A percentile compares a stretch with the other conserved stretches of the same genome.
These are phyloP conservation scores for Boletus rufocinnamomeus DNA, from an alignment of 768 basidiomycete genomes.

Conservation along the genomic window DNA sequence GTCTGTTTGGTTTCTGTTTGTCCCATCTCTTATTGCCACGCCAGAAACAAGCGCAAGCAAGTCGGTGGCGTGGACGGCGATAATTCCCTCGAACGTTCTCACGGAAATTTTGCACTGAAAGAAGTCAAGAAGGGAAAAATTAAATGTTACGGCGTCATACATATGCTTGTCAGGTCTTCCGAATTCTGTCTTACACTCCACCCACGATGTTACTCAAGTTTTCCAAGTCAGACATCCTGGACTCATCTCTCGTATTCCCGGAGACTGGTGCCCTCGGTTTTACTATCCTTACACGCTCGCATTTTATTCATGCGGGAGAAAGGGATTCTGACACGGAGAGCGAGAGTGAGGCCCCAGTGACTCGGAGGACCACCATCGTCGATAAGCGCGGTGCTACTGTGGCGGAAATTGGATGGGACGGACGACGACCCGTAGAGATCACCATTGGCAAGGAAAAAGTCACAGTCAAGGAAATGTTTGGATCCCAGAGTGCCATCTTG, in stretches of 20 bases:
- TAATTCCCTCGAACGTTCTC: conserved; percentile 7
- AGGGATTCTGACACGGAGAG: conserved; percentile 34
- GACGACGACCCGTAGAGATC: conserved; percentile 52
- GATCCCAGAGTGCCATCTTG: conserved; percentile 53
- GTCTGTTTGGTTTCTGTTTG: conserved; percentile 36
- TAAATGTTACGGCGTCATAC: not conserved
- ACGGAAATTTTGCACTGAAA: not conserved
- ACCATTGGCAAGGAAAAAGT: conserved; percentile 52
- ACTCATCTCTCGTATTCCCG: conserved; percentile 54
- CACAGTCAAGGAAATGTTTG: conserved; percentile 56
- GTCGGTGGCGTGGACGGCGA: conserved; percentile 17
- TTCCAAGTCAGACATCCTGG: conserved; percentile 57
- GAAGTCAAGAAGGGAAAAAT: conserved; percentile 2
- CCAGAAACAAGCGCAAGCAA: conserved; percentile 31
- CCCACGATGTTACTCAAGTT: conserved; percentile 58
- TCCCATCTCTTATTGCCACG: conserved; percentile 29
- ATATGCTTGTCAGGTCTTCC: not conserved
- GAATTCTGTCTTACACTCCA: not conserved
- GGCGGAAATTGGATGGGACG: conserved; percentile 55
- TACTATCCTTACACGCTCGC: conserved; percentile 47
- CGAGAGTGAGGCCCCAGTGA: conserved; percentile 27
- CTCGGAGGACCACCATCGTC: conserved; percentile 46
- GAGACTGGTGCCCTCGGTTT: conserved; percentile 51
- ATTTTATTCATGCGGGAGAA: conserved; percentile 31
- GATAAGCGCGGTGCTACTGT: conserved; percentile 44